Base-by-base conservation (phyloP, 192 early-diverging fungal species). In the Spizellomyces punctatus region DNA sequence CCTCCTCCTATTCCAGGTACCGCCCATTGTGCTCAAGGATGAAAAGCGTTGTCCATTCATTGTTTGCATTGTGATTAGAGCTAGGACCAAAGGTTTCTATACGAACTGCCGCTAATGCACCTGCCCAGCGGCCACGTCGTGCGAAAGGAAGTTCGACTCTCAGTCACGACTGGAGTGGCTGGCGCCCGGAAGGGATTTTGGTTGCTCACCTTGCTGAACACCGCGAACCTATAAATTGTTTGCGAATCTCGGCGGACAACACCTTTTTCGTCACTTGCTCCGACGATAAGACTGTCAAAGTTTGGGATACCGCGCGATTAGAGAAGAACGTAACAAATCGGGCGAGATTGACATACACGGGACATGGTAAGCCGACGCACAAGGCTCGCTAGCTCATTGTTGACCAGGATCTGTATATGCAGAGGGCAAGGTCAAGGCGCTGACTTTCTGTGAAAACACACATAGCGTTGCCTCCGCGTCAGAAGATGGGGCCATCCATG, bases 151-250 rank as follows among this genome's bases (percentile, higher is more conserved):
- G n/a, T 6, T 68, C 55, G 7, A 14, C 63, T 55, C 6, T 27
- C 55, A 10, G 19, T 44, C n/a, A 52, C 9, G 12, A 50, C 1
- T n/a, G 65, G 8, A 14, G 72, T 78, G 81, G 76, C 47, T 94
- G 91, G 91, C 83, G 88, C 57, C 93, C 92, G 5, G 88, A 92
- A 75, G 92, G 90, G 66, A 85, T 55, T 7, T 60, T 96, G 45
- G 87, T 95, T 12, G 92, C 91, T 9, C 89, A 92, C 64, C 78
- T 96, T 17, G 81, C 85, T 10, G 95, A 98, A 65, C 96, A 98
- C 76, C 85, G 83, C 43, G 84, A 43, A 6, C 21, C 71, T n/a
- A 69, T 86, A 16, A 86, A 86, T 72, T 62, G 76, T 6, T 46
- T 86, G 5, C 66, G 72, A 48, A 74, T 86, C 42, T 19, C 79